Base-by-base conservation (phyloP, 2,329 filamentous ascomycete genomes). In the Pseudogymnoascus sp. region DNA sequence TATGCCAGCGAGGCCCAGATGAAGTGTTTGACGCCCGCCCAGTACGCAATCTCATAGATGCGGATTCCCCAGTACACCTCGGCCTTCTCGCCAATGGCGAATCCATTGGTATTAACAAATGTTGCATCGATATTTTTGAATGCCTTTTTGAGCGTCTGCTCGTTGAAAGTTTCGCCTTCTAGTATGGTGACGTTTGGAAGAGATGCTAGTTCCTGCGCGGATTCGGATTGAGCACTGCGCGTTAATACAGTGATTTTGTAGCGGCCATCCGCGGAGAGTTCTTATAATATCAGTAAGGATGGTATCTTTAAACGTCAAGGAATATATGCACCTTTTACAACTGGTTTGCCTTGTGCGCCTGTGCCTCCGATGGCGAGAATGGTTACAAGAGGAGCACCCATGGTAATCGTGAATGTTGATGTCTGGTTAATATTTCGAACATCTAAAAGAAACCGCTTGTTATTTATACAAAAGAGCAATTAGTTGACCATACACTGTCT, bases 331-430 rank as follows among this genome's bases (percentile, higher is more conserved):
- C 74, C 72, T 67, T 73, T 69, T 5, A 76, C 68, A 2, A 76
- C 72, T 4, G 72, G 69, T 5, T 69, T 68, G 8, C 75, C 74
- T 65, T 76, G 74, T 55, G 74, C 75, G 4, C 74, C 74, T 2
- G 75, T 76, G 9, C 74, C 74, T 10, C 75, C 74, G 33, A 76
- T 72, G 35, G 74, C 58, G 74, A 77, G 72, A 87, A 90, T 39
- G 78, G 78, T 70, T 81, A 33, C 25, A 6, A 33, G 48, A 17
- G 27, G 27, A 55, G 48, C 29, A 13, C 48, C 48, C 48, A 55
- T 55, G 3, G 48, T 17, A 33, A 33, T 7, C 4, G 9, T 33
- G 8, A 17, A 55, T 31, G 27, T 15, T 51, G 27, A 51, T 33
- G 3, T 55, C 31, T 33, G 7, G 5, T 31, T 31, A 15, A 51